Base-by-base conservation (phyloP, 2,329 filamentous ascomycete genomes). In the Cryphonectria carpinicola region DNA sequence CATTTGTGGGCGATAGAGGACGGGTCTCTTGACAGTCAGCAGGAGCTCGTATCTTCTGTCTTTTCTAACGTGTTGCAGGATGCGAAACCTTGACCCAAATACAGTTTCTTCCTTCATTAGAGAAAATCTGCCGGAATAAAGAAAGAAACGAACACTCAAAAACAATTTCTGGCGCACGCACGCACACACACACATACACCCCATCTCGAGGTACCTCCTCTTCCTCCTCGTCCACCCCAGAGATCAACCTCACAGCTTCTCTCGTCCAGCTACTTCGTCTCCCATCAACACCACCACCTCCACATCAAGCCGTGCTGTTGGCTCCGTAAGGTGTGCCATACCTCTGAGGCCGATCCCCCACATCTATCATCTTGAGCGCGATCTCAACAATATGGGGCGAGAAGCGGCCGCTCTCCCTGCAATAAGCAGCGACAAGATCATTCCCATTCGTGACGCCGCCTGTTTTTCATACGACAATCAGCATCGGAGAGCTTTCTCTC, bases 371-470 rank as follows among this genome's bases (percentile, higher is more conserved):
- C 71, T 77, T 76, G 32, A 83, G 78, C 4, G 76, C 81, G 61
- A 85, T 74, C 75, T 88, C 85, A 13, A 80, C 84, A 22, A 86
- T 72, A 0, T 82, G 76, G 5, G 72, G 74, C 0, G 84, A 80
- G 74, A 86, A 85, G 68, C 81, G 81, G 68, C 80, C 79, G 60
- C 79, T 80, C 7, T 81, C 77, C 49, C 84, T 81, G 11, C 82
- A 82, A 75, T 88, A 88, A 2, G 85, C 85, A 25, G 84, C 83
- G 61, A 87, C 82, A 67, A 88, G 80, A 70, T 88, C 87, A 73
- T 88, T 87, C 43, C 86, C 86, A 72, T 88, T 88, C 17, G 86
- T 88, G 67, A 88, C 78, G 66, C 84, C 85, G n/a, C 85, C 84
- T 86, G 54, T 10, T n/a, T 41, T 8, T 17, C 7, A 2, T 13